These are phyloP conservation scores for Microdochium paspali DNA, from an alignment of 2,329 filamentous ascomycete species.

Conservation along the genomic window DNA sequence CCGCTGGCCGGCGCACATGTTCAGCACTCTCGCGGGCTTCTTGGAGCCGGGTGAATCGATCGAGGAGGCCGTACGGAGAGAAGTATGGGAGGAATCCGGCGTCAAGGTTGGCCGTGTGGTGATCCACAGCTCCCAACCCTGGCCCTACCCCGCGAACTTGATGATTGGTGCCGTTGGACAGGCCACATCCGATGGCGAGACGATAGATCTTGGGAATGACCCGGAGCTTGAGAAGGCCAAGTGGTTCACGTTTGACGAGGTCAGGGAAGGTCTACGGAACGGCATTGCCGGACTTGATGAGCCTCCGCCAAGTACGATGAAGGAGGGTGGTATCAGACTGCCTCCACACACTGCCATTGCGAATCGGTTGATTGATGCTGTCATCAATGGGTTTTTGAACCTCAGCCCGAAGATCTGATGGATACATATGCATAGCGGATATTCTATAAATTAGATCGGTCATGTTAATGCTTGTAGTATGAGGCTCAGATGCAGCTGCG, in stretches of 20 bases:
- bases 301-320: constrained; percentile 54
- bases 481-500: too few relatives aligned
- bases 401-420: background rate
- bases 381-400: constrained; percentile 57
- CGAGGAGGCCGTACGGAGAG: constrained; percentile 73
- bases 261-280: constrained; percentile 60
- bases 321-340: constrained; percentile 67
- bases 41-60: constrained; percentile 78
- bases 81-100: constrained; percentile 81
- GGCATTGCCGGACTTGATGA: constrained; percentile 63
- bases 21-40: constrained; percentile 81
- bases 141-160: constrained; percentile 76
- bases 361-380: constrained; percentile 74
- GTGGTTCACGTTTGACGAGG: constrained; percentile 80
- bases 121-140: constrained; percentile 76
- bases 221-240: constrained; percentile 82
- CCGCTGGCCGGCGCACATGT: constrained; percentile 78
- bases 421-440: background rate
- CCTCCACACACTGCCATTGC: constrained; percentile 88
- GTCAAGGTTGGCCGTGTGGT: constrained; percentile 69
- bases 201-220: constrained; percentile 75
- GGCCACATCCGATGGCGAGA: constrained; percentile 68
- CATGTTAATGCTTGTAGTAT: too few relatives aligned
- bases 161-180: constrained; percentile 89
- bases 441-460: too few relatives aligned